Percentiles rank a stretch among this genome's conserved stretches.
These are phyloP conservation scores for Vigna reflexopilosa DNA, from an alignment of 306 rosid species.

Conservation along the genomic window DNA sequence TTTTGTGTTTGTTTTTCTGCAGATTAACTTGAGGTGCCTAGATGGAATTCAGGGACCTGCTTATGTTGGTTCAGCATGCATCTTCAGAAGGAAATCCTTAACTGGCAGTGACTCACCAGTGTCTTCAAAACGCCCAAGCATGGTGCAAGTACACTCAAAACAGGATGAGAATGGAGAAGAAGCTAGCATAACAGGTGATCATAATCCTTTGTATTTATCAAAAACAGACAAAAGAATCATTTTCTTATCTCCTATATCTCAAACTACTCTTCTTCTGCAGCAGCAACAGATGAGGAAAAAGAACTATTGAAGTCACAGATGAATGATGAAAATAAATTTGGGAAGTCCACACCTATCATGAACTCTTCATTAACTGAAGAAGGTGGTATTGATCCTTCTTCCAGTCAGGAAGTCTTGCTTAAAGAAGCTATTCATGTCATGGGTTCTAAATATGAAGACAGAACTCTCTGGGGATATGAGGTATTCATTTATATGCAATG, in stretches of 20 bases:
- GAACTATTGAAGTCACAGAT: conserved; percentile 70
- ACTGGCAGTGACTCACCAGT: conserved; percentile 83
- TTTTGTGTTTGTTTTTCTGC: conserved; percentile 37
- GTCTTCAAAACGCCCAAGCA: conserved; percentile 76
- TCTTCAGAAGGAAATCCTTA: conserved; percentile 89
- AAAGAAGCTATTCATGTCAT: conserved; percentile 97
- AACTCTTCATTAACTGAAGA: conserved; percentile 85
- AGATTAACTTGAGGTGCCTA: conserved; percentile 92
- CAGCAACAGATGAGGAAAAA: conserved; percentile 73
- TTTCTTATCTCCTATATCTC: conserved; percentile 1
- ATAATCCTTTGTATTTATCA: conserved; percentile 25
- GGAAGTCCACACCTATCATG: conserved; percentile 75
- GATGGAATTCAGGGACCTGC: conserved; percentile 97
- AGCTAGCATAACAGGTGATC: conserved; percentile 58
- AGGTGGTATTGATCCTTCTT: conserved; percentile 84
- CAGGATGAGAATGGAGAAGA: conserved; percentile 74
- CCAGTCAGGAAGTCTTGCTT: conserved; percentile 78
- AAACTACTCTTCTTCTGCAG: conserved; percentile 22
- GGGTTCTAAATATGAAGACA: conserved; percentile 87
- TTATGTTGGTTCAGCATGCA: conserved; percentile 91
- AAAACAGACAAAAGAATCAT: neutral
- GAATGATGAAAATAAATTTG: conserved; percentile 82
- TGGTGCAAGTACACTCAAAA: conserved; percentile 72
- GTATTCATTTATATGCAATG: conserved; percentile 40
- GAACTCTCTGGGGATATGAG: conserved; percentile 94